phyloP scores from a whole-genome alignment of 257 asterid genomes.

The Mitragyna speciosa region DNA sequence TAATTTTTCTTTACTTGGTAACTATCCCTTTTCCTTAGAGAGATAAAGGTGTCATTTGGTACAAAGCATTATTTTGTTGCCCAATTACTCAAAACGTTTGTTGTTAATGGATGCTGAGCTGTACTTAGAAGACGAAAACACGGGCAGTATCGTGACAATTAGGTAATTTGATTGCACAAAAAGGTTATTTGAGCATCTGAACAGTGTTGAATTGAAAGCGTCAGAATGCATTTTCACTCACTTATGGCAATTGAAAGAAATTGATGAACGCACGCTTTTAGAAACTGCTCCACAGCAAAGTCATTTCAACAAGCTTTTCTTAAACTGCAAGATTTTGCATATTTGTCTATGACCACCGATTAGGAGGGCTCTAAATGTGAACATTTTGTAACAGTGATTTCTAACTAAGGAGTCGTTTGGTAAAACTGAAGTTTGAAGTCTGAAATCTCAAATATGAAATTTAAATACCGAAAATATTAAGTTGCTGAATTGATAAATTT shows the following conservation, averaged over 20 bases:
- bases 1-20: not conserved
- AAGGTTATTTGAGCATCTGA: not conserved
- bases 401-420: too few species aligned
- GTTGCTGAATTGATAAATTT: too few species aligned
- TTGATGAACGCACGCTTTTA: not conserved
- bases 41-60: conserved; percentile 1
- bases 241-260: not conserved
- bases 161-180: conserved; percentile 6
- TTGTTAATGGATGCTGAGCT: conserved; percentile 1
- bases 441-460: too few species aligned
- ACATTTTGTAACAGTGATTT: too few species aligned
- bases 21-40: not conserved
- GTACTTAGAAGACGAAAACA: not conserved
- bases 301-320: conserved; percentile 9
- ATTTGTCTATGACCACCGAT: too few species aligned
- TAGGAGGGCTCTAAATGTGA: too few species aligned
- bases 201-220: not conserved
- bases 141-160: not conserved
- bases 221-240: not conserved
- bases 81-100: conserved; percentile 6
- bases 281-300: conserved; percentile 1
- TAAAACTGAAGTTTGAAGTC: too few species aligned
- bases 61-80: not conserved
- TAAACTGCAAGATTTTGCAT: not conserved
- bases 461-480: too few species aligned